Base-by-base conservation (phyloP, 139 green algal species). In the Spirogloea muscicola region DNA sequence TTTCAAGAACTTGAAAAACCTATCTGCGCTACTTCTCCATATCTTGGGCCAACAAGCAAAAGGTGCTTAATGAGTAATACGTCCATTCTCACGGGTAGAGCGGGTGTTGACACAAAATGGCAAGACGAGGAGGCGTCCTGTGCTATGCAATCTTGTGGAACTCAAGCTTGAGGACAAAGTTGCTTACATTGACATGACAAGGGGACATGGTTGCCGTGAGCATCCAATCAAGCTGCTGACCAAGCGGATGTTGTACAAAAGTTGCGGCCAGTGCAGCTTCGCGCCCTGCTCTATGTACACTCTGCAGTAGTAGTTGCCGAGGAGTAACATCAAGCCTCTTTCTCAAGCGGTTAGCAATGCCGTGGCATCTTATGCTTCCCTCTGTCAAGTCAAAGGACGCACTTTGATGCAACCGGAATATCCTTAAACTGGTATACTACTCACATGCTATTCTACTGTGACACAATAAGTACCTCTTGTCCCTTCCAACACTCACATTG, bases 181-280 rank as follows among this genome's bases (percentile, higher is more conserved):
- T 34, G 44, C 81, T 69, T 68, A 94, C 95, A 9, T 88, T 92
- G 3, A 96, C 87, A 62, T 91, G 95, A 61, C 72, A 87, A 36
- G 91, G 88, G 0, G 86, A 85, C 37, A 96, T 69, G 6, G 81
- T 72, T 1, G 92, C 67, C 21, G 76, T 40, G 16, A 92, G 42
- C 0, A 79, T 66, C 16, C 84, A 81, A 55, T 96, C 91, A 0
- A 90, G 84, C 37, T 70, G 72, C 29, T 76, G 77, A 58, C 96
- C 91, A 78, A 95, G 88, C 0, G 87, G 89, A 16, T 81, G 52
- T 43, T 86, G 82, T n/a, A 89, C 58, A 48, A 90, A 84, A 0
- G 65, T 43, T 16, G 87, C 58, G 27, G 68, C 61, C 55, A 89
- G 69, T 1, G 87, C 87, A 7, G 33, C 34, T 4, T 90, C 77